phyloP scores from a whole-genome alignment of 495 filamentous ascomycete species.

The Articulospora tetracladia region DNA sequence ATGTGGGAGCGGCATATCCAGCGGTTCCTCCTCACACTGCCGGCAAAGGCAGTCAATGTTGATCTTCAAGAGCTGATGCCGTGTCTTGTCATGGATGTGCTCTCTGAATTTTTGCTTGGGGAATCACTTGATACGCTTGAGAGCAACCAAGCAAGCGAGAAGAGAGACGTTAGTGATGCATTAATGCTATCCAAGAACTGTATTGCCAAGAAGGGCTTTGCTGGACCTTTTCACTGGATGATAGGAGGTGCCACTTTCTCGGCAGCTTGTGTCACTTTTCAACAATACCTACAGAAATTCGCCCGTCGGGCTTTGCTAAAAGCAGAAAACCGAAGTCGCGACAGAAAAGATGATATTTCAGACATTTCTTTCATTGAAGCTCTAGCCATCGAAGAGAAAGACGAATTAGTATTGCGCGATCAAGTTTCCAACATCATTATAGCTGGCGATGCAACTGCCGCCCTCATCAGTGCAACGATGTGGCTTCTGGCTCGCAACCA shows the following conservation, averaged over 20 bases:
- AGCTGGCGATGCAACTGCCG: constrained; percentile 55
- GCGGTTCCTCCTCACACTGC: constrained; percentile 35
- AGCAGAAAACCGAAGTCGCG: constrained; percentile 4
- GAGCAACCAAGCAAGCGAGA: constrained; percentile 7
- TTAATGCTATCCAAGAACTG: neutral
- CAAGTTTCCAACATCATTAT: constrained; percentile 46
- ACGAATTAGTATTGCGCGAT: constrained; percentile 34
- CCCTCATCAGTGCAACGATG: constrained; percentile 42
- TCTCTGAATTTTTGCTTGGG: constrained; percentile 67
- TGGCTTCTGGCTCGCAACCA: constrained; percentile 42
- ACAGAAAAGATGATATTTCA: neutral
- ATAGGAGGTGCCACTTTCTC: neutral
- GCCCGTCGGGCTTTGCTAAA: neutral
- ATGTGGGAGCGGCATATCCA: constrained; percentile 46
- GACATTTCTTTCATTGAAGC: constrained; percentile 41
- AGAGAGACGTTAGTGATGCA: constrained; percentile 28
- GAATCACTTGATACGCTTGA: constrained; percentile 17
- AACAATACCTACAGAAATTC: neutral
- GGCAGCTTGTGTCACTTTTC: neutral
- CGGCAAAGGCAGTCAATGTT: constrained; percentile 29
- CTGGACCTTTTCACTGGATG: neutral
- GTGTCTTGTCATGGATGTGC: constrained; percentile 60
- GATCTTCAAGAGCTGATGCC: constrained; percentile 60
- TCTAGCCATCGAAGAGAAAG: constrained; percentile 33
- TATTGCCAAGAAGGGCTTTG: constrained; percentile 28